Base-by-base conservation (phyloP, 495 filamentous ascomycete genomes). In the Hypoxylon cercidicola region DNA sequence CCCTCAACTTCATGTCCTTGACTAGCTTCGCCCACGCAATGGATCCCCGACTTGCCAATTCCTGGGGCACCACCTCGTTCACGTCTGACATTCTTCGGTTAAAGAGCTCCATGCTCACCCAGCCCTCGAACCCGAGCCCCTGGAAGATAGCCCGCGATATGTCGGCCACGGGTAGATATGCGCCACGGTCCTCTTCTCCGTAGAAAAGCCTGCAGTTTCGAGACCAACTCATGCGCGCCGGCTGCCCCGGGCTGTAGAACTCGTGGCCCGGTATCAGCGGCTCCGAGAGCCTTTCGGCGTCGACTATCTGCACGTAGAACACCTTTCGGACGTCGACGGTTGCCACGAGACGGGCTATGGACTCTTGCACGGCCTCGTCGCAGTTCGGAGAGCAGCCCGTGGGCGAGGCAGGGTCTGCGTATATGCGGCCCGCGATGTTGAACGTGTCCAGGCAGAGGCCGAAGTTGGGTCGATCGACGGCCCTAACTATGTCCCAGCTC, bases 21-120 rank as follows among this genome's bases (percentile, higher is more conserved):
- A 80, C 75, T 35, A 88, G 74, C 76, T 81, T 92, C 57, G 75
- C 75, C 87, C 89, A 93, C 50, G 85, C 84, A 47, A 78, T 75
- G 20, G 83, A 83, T 1, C 86, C 91, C 52, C 90, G 77, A 39
- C 74, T 75, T 12, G 90, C 91, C 73, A 93, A 85, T 50, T 87
- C 83, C 45, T 75, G 77, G 0, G 88, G 88, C 8, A 89, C 85
- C 0, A 70, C 72, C 20, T 79, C 60, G 50, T 78, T 75, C 18
- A 69, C 47, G 64, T 87, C 83, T 12, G 81, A 78, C 76, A 92
- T 84, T 25, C 82, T 84, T 37, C 88, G 77, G 69, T 87, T 88
- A 71, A 95, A 95, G 45, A 94, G 73, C 78, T 95, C 91, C 66
- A 92, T 80, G 62, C 86, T 89, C n/a, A 93, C 85, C 89, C 89